These are phyloP conservation scores for Lizonia empirigonia DNA, from an alignment of 2,329 filamentous ascomycete genomes.

Conservation along the genomic window DNA sequence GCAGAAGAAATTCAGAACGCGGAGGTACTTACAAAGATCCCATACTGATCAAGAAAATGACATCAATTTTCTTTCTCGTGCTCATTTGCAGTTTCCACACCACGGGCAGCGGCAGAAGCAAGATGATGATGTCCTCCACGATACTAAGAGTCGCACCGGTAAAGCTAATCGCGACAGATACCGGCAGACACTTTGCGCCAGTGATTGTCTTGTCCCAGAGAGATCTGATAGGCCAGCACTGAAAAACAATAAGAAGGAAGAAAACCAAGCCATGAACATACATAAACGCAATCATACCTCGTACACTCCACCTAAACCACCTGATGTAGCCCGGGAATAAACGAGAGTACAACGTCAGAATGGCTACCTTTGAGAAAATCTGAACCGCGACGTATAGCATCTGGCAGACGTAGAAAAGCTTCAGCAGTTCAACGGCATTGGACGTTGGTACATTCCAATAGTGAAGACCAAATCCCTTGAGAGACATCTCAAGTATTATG, in stretches of 20 bases:
- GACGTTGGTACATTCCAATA: constrained; percentile 19
- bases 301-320: constrained; percentile 22
- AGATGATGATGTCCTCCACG: constrained; percentile 22
- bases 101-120: constrained; percentile 20
- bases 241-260: constrained; percentile 21
- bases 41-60: constrained; percentile 21
- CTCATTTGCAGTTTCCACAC: constrained; percentile 25
- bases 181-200: constrained; percentile 17
- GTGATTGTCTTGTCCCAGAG: constrained; percentile 24
- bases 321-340: constrained; percentile 16
- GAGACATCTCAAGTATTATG: constrained; percentile 23
- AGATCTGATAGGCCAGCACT: constrained; percentile 19
- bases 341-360: constrained; percentile 19
- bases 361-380: constrained; percentile 22
- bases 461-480: constrained; percentile 22
- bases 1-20: background rate
- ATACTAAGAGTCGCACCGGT: constrained; percentile 20
- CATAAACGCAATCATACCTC: constrained; percentile 23
- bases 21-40: constrained; percentile 18
- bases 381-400: constrained; percentile 24
- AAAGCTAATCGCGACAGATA: constrained; percentile 18
- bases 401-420: constrained; percentile 24
- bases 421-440: constrained; percentile 18
- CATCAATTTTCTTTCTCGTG: constrained; percentile 17
- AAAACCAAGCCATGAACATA: constrained; percentile 19